phyloP scores from a whole-genome alignment of 2,329 filamentous ascomycete species.

The Diaporthe sp. region DNA sequence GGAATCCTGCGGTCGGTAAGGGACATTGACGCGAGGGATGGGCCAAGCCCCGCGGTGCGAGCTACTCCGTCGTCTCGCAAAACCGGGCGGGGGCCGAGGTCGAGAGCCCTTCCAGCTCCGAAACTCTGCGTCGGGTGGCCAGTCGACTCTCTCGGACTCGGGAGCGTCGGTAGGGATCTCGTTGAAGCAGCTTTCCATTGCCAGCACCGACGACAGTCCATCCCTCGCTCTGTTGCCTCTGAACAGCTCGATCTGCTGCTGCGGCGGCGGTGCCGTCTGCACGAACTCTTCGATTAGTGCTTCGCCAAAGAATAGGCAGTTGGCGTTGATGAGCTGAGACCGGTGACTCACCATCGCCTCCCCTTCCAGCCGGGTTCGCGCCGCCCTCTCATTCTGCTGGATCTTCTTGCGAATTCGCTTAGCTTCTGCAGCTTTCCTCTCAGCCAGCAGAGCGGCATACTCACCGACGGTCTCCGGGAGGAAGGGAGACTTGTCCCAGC shows the following conservation, averaged over 20 bases:
- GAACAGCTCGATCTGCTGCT: neutral
- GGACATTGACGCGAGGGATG: slow-evolving; percentile 16
- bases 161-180: slow-evolving; percentile 4
- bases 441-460: slow-evolving; percentile 28
- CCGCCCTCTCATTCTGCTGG: slow-evolving; percentile 17
- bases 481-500: slow-evolving; percentile 20
- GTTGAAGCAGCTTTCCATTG: slow-evolving; percentile 32
- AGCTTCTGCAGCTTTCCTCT: slow-evolving; percentile 25
- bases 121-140: slow-evolving; percentile 22
- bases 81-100: neutral
- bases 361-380: neutral
- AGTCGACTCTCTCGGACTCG: slow-evolving; percentile 8
- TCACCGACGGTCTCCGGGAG: slow-evolving; percentile 24
- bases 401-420: slow-evolving; percentile 32
- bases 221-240: neutral
- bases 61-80: neutral
- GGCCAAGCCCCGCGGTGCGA: slow-evolving; percentile 8
- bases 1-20: neutral
- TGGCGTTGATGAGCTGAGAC: neutral
- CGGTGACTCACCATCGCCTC: slow-evolving; percentile 1
- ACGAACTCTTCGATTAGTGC: slow-evolving; percentile 12
- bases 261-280: neutral
- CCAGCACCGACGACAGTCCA: slow-evolving; percentile 20
- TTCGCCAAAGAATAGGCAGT: neutral
- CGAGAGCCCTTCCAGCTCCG: slow-evolving; percentile 12